A percentile compares a stretch with the other conserved stretches of the same genome.
phyloP scores from a whole-genome alignment of 23 red algal genomes.

The Porphyridium purpureum region DNA sequence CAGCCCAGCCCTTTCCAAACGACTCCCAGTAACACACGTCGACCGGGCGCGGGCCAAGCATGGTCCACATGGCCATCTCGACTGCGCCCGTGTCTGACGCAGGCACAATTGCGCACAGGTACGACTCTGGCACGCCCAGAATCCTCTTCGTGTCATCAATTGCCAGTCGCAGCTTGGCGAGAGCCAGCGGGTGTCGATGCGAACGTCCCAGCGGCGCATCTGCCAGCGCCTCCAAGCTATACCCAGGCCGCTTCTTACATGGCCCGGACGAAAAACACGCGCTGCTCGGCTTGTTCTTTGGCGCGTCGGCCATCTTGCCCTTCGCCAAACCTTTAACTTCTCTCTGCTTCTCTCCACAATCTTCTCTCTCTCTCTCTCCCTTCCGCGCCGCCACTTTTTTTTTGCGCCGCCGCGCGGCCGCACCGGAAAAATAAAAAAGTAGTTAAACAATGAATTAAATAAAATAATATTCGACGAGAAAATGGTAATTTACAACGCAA shows the following conservation, averaged over 20 bases:
- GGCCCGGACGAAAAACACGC: constrained; percentile 98
- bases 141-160: constrained; percentile 42
- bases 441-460: too few relatives aligned
- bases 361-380: too few relatives aligned
- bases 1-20: constrained; percentile 88
- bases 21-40: constrained; percentile 95
- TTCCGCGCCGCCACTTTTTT: too few relatives aligned
- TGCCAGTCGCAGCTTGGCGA: constrained; percentile 51
- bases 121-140: constrained; percentile 45
- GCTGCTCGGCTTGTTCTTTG: too few relatives aligned
- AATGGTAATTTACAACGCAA: too few relatives aligned
- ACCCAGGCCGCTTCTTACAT: constrained; percentile 91
- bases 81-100: constrained; percentile 85
- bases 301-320: too few relatives aligned
- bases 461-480: too few relatives aligned
- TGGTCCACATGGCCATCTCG: constrained; percentile 95
- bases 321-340: too few relatives aligned
- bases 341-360: too few relatives aligned
- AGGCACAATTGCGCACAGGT: constrained; percentile 83
- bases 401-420: too few relatives aligned
- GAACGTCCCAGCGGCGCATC: constrained; percentile 75
- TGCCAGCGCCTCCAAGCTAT: constrained; percentile 18
- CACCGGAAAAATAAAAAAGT: too few relatives aligned
- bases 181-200: constrained; percentile 58
- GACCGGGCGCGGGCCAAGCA: constrained; percentile 54